phyloP scores from a whole-genome alignment of 305 asterid genomes.

The Plantago rigida region DNA sequence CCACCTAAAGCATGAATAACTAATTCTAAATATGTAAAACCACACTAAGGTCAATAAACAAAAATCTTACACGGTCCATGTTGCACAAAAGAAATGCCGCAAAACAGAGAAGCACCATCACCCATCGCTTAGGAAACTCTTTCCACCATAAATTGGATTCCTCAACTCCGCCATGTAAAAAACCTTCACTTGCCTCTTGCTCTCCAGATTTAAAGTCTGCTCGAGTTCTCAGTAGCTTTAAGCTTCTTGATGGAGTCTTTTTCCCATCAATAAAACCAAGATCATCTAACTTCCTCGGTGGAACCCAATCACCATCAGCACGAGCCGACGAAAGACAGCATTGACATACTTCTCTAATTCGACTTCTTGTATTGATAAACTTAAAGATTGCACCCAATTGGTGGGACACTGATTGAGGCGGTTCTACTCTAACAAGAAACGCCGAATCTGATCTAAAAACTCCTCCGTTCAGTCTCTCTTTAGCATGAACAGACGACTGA shows the following conservation, averaged over 20 bases:
- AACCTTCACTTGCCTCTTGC: slow-evolving; percentile 47
- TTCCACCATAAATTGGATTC: slow-evolving; percentile 55
- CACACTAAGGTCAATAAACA: background rate
- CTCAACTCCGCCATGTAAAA: slow-evolving; percentile 34
- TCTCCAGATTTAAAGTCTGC: slow-evolving; percentile 77
- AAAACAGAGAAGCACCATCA: slow-evolving; percentile 86
- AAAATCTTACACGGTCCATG: slow-evolving; percentile 81
- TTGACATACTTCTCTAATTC: slow-evolving; percentile 32
- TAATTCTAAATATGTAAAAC: background rate
- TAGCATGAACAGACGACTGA: slow-evolving; percentile 23
- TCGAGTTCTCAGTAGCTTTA: slow-evolving; percentile 42
- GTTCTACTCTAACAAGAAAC: slow-evolving; percentile 29
- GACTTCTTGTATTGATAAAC: slow-evolving; percentile 32
- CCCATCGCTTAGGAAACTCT: slow-evolving; percentile 82
- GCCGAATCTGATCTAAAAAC: slow-evolving; percentile 23
- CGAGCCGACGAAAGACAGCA: slow-evolving; percentile 35
- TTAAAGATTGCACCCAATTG: slow-evolving; percentile 30
- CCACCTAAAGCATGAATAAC: background rate
- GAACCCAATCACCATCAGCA: slow-evolving; percentile 33
- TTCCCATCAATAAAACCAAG: slow-evolving; percentile 37
- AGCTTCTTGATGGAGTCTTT: slow-evolving; percentile 33
- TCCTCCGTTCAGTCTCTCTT: slow-evolving; percentile 31
- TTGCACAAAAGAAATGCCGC: slow-evolving; percentile 82
- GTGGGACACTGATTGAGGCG: slow-evolving; percentile 24
- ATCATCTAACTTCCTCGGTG: slow-evolving; percentile 37